These are phyloP conservation scores for Cupressus sempervirens DNA, from an alignment of 75 land plant species.

Conservation along the genomic window DNA sequence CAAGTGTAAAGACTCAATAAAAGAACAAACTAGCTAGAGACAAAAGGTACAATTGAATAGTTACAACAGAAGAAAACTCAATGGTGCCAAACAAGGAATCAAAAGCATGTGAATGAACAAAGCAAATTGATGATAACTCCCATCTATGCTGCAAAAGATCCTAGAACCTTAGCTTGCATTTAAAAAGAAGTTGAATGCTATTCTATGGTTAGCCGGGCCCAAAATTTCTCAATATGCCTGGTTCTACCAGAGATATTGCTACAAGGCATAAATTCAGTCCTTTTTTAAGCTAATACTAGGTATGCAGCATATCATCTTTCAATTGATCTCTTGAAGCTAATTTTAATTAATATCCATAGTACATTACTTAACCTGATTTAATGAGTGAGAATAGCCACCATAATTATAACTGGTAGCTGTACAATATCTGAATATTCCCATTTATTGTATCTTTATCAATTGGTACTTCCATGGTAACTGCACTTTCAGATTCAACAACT, in stretches of 20 bases:
- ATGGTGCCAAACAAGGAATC: background rate
- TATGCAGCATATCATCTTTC: background rate
- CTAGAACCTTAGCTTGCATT: too few relatives aligned
- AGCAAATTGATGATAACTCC: background rate
- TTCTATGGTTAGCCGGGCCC: too few relatives aligned
- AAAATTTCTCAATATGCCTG: background rate
- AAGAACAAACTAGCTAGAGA: too few relatives aligned
- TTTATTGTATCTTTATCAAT: background rate
- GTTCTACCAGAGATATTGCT: background rate
- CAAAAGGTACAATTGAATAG: too few relatives aligned
- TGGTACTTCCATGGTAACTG: background rate
- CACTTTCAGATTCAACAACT: background rate
- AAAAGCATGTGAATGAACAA: background rate
- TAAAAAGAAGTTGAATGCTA: too few relatives aligned
- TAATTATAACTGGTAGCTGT: background rate
- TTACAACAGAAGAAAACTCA: background rate
- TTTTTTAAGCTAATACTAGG: background rate
- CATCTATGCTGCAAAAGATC: background rate
- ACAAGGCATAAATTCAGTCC: background rate
- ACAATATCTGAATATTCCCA: background rate
- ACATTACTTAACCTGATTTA: background rate
- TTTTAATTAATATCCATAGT: background rate
- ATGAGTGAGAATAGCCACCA: background rate
- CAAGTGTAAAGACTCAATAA: too few relatives aligned
- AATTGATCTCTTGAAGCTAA: background rate